Conservation (phyloP, 2,329 filamentous ascomycete genomes). For the Teratosphaeria zuluensis region DNA sequence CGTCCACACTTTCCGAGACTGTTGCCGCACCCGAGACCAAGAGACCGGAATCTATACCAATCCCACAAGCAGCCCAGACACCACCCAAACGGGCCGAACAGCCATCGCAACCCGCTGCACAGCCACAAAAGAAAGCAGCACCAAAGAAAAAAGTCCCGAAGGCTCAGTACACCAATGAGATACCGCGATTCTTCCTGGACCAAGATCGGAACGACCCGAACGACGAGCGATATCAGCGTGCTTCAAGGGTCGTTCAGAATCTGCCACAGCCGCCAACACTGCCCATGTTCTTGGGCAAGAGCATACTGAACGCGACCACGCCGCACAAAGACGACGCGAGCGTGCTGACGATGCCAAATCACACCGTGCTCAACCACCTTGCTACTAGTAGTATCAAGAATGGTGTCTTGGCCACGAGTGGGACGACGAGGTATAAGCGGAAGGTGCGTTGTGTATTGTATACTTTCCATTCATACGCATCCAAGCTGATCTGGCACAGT, state of each 20-base stretch:
- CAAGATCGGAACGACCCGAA: conserved; percentile 58
- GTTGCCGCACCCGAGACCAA: conserved; percentile 6
- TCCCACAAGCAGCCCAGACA: conserved; percentile 2
- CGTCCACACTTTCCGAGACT: conserved; percentile 11
- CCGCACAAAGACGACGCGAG: conserved; percentile 97
- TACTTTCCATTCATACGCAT: conserved; percentile 7
- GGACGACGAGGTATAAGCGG: conserved; percentile 92
- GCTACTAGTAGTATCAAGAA: conserved; percentile 98
- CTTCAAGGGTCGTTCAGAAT: conserved; percentile 61
- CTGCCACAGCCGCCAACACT: conserved; percentile 75
- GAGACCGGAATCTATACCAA: conserved; percentile 4
- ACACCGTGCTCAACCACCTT: conserved; percentile 91
- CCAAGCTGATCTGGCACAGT: conserved; percentile 43
- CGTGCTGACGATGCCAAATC: conserved; percentile 92
- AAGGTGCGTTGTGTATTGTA: conserved; percentile 51
- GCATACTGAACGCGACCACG: conserved; percentile 82
- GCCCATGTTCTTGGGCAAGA: conserved; percentile 85
- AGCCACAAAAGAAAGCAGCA: conserved; percentile 9
- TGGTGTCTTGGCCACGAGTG: conserved; percentile 86
- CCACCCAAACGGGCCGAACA: neutral
- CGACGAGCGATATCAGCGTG: conserved; percentile 64
- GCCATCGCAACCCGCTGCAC: conserved; percentile 1
- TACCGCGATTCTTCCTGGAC: conserved; percentile 79
- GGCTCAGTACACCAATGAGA: conserved; percentile 58
- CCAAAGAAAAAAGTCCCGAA: conserved; percentile 30